These are phyloP conservation scores for Curvularia eragrostidis DNA, from an alignment of 2,329 filamentous ascomycete genomes.

Conservation along the genomic window DNA sequence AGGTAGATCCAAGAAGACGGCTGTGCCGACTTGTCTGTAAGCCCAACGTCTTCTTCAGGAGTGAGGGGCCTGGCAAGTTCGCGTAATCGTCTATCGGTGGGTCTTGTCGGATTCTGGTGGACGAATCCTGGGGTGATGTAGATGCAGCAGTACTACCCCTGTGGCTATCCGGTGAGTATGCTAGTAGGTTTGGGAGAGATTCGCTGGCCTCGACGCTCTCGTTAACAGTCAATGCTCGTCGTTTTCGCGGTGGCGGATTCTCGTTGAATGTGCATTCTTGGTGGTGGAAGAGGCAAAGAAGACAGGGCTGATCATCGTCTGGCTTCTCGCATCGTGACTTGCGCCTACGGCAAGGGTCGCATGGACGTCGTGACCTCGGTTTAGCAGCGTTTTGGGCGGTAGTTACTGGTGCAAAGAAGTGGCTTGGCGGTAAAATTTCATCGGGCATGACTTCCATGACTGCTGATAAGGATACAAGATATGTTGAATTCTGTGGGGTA, in stretches of 20 bases:
- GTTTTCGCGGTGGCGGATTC: conserved; percentile 72
- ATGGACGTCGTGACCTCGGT: conserved; percentile 57
- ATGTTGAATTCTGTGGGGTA: not conserved
- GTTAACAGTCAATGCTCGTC: conserved; percentile 57
- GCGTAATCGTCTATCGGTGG: conserved; percentile 43
- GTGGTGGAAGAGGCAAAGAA: conserved; percentile 70
- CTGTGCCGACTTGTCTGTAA: conserved; percentile 43
- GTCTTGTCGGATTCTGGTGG: conserved; percentile 31
- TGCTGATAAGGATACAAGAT: not conserved
- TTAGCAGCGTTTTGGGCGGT: conserved; percentile 18
- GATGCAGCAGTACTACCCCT: conserved; percentile 1
- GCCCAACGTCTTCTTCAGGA: conserved; percentile 46
- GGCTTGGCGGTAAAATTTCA: conserved; percentile 23
- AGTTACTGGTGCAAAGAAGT: conserved; percentile 12
- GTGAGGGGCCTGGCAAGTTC: conserved; percentile 43
- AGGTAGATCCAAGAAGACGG: conserved; percentile 38
- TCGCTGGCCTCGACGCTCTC: conserved; percentile 13
- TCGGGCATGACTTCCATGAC: conserved; percentile 26
- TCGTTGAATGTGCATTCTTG: conserved; percentile 72
- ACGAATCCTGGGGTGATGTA: conserved; percentile 18
- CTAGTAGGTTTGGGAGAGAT: not conserved
- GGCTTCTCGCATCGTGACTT: conserved; percentile 72
- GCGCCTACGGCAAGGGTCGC: conserved; percentile 70
- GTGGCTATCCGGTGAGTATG: conserved; percentile 1
- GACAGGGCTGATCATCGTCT: conserved; percentile 68